Base-by-base conservation (phyloP, 1,139 yeast genomes). In the Hemisphaericaspora xylofermentans region DNA sequence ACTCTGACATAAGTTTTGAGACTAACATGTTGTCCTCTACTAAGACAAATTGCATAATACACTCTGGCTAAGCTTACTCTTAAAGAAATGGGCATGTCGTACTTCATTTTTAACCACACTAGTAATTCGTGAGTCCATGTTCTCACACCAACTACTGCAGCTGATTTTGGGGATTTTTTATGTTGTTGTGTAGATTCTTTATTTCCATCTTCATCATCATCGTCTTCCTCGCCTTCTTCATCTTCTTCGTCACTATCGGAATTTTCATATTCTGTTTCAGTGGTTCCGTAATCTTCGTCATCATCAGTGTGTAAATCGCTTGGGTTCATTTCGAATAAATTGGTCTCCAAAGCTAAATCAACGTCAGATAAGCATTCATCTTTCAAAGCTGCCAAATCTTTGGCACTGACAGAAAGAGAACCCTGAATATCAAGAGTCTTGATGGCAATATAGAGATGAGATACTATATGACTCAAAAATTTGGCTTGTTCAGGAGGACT, bases 41-140 rank as follows among this genome's bases (percentile, higher is more conserved):
- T 78, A 27, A 89, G 65, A 32, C 89, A 75, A 26, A 93, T 69
- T 12, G 88, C 78, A 56, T 81, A 91, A 56, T 82, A 91, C 1
- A 88, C 86, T 43, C 73, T 70, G 1, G 89, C 82, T 40, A 93
- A 71, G 3, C 78, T 69, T 25, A 81, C 71, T 43, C 93, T 73
- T 36, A 82, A 65, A 2, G 70, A 56, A 15, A 88, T 54, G 0
- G 98, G 98, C 71, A 93, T 74, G 41, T 84, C 87, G 54, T 86
- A 83, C 58, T 88, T 88, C 80, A 86, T 83, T 48, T 78, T 78
- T 46, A 89, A 64, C 80, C 96, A 86, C 33, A 86, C 83, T 43
- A 82, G 74, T 48, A 93, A 72, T 58, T 89, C 97, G 43, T 87
- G 83, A 0, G 97, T 86, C 96, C 97, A 91, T 46, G 86, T 88